Evolutionary conservation across 495 filamentous ascomycete genomes (phyloP).

Genomic region (Trichoderma erinaceum): DNA sequence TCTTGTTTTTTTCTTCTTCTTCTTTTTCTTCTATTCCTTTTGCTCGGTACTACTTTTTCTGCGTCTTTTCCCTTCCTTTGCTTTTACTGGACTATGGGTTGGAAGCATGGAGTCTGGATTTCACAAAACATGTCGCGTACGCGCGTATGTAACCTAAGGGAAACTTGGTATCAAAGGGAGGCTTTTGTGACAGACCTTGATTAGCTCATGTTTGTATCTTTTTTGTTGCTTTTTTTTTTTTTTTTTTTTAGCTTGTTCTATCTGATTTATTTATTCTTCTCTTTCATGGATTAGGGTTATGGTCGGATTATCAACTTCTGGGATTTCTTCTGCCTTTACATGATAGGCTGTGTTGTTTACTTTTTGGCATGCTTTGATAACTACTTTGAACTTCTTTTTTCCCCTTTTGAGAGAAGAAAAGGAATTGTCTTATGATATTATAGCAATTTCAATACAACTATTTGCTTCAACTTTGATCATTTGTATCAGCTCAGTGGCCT

Average conservation of each 20-base stretch:
- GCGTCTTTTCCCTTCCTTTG: too few relatives aligned
- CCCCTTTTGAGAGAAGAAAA: too few relatives aligned
- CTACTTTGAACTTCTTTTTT: not conserved
- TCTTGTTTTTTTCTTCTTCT: not conserved
- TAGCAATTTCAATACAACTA: too few relatives aligned
- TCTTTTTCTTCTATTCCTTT: not conserved
- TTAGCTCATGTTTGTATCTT: not conserved
- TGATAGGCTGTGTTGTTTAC: not conserved
- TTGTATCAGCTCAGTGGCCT: too few relatives aligned
- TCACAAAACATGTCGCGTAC: not conserved
- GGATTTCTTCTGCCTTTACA: not conserved
- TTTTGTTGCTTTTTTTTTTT: not conserved
- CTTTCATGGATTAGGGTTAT: not conserved
- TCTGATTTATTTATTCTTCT: not conserved
- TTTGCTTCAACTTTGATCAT: too few relatives aligned
- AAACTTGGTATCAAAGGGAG: slow-evolving; percentile 9
- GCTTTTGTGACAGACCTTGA: not conserved
- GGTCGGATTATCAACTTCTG: not conserved
- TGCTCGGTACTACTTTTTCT: not conserved
- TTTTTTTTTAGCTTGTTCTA: not conserved
- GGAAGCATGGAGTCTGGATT: slow-evolving; percentile 11
- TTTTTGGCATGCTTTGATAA: not conserved
- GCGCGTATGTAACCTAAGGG: not conserved
- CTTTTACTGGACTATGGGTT: slow-evolving; percentile 3
- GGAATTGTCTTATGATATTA: too few relatives aligned